Conservation (phyloP, 2,329 filamentous ascomycete species). For the Fusarium avenaceum region DNA sequence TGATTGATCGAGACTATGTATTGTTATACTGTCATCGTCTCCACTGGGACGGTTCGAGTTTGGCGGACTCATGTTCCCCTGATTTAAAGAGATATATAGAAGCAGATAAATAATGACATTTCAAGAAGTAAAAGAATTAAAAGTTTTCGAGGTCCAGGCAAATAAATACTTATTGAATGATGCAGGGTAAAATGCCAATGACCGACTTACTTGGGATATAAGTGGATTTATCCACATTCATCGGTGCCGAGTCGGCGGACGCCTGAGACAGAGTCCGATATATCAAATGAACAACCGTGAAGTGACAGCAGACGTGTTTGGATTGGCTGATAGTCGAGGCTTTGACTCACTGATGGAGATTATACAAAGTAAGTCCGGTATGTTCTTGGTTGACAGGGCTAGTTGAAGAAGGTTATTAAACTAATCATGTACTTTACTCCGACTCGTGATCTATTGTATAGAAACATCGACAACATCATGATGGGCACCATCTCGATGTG, state of each 20-base stretch:
- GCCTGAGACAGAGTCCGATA: background rate
- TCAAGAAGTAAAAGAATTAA: background rate
- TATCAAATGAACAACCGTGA: no score
- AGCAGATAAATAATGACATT: no score
- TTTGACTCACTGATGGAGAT: no score
- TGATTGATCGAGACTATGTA: constrained; percentile 5
- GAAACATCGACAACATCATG: no score
- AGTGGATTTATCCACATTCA: constrained; percentile 22
- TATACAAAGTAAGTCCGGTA: no score
- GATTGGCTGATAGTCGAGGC: no score
- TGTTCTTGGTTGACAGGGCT: no score
- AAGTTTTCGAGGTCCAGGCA: background rate
- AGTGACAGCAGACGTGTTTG: no score
- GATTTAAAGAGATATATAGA: background rate
- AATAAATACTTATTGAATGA: constrained; percentile 26
- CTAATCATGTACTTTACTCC: no score
- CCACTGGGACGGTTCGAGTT: constrained; percentile 5
- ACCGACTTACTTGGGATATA: constrained; percentile 12
- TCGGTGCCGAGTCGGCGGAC: constrained; percentile 40
- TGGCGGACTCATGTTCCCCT: constrained; percentile 18
- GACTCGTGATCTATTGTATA: no score
- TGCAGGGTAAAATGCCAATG: constrained; percentile 15
- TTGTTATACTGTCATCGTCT: constrained; percentile 5
- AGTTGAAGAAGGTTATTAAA: no score
- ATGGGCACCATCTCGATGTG: no score